These are phyloP conservation scores for Aspergillus texensis DNA, from an alignment of 2,329 filamentous ascomycete species.

Conservation along the genomic window DNA sequence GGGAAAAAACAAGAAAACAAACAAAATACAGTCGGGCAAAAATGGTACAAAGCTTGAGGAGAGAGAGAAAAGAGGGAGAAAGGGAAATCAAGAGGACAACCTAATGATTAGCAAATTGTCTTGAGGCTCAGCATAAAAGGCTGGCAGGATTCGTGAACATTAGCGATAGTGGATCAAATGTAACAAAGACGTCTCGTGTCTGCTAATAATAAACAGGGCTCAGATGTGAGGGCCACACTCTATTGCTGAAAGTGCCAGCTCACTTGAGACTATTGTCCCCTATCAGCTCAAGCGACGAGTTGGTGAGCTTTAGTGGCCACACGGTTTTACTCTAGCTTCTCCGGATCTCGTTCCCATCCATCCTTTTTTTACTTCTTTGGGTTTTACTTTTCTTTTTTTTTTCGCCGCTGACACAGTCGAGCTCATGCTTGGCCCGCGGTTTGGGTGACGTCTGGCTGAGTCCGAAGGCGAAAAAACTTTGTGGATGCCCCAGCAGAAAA, in stretches of 20 bases:
- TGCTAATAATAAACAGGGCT: conserved; percentile 4
- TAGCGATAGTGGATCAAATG: conserved; percentile 2
- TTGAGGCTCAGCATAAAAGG: conserved; percentile 6
- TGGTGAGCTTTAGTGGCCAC: background rate
- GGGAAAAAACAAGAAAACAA: background rate
- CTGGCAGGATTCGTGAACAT: background rate
- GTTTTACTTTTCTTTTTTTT: background rate
- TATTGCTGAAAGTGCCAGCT: conserved; percentile 1
- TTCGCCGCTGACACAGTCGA: background rate
- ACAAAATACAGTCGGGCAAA: background rate
- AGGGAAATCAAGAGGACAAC: background rate
- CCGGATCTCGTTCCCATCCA: background rate
- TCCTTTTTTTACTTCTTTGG: background rate
- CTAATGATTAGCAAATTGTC: background rate
- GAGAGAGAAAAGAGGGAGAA: background rate
- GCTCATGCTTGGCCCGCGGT: background rate
- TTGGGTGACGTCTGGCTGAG: background rate
- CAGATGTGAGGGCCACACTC: background rate
- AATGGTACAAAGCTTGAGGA: background rate
- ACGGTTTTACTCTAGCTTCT: background rate
- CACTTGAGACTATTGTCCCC: background rate
- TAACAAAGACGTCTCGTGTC: conserved; percentile 4
- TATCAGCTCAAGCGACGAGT: background rate
- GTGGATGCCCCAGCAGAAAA: background rate
- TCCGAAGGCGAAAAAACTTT: background rate